Evolutionary conservation across 2,329 filamentous ascomycete species (phyloP).

Genomic region (Fusarium sp.): DNA sequence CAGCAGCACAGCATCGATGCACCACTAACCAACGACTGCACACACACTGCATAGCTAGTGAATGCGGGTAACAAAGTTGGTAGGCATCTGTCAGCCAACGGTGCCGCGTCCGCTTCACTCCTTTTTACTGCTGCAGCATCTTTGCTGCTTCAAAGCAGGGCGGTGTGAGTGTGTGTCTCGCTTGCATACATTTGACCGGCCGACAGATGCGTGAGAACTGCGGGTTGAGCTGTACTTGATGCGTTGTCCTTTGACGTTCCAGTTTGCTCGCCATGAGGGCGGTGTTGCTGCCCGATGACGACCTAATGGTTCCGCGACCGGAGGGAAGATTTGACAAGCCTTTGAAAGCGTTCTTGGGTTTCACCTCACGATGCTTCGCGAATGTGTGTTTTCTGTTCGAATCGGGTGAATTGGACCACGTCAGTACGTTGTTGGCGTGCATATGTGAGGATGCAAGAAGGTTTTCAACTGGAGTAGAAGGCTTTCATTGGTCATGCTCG

Average conservation of each 20-base stretch:
- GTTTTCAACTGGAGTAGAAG: background rate
- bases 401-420: background rate
- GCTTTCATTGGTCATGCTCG: background rate
- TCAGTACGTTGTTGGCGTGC: background rate
- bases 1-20: conserved; percentile 40
- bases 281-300: conserved; percentile 43
- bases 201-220: conserved; percentile 36
- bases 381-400: background rate
- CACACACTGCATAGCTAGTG: conserved; percentile 29
- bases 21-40: conserved; percentile 32
- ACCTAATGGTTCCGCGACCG: conserved; percentile 35
- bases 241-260: conserved; percentile 37
- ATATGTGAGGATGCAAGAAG: background rate
- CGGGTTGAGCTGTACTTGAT: conserved; percentile 42
- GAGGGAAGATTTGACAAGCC: conserved; percentile 7
- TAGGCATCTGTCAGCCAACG: conserved; percentile 40
- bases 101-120: conserved; percentile 39
- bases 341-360: background rate
- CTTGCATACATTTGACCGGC: conserved; percentile 33
- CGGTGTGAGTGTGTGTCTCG: conserved; percentile 39
- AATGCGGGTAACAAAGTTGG: conserved; percentile 31
- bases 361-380: background rate
- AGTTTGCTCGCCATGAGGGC: conserved; percentile 33
- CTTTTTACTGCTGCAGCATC: conserved; percentile 34
- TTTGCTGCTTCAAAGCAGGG: conserved; percentile 29